Conservation (phyloP, 331 rosid species). For the Prunus yedoensis region DNA sequence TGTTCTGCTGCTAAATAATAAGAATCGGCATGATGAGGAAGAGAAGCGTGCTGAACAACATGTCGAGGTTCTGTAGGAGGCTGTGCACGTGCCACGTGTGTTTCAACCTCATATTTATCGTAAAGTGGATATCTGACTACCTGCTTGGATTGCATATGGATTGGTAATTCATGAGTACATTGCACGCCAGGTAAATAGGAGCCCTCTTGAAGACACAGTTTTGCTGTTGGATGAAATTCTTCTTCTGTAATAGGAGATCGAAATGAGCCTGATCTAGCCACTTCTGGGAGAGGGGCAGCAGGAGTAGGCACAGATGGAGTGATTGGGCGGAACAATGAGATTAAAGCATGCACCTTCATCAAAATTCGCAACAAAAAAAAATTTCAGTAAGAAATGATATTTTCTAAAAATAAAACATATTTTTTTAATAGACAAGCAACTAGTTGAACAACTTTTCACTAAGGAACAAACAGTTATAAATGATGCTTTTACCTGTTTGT, state of each 20-base stretch:
- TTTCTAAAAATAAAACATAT: background rate
- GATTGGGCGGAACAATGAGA: constrained; percentile 41
- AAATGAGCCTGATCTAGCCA: constrained; percentile 18
- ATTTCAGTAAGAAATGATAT: background rate
- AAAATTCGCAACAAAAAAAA: constrained; percentile 1
- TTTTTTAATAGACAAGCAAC: background rate
- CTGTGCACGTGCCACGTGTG: too few species aligned
- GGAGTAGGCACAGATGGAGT: constrained; percentile 16
- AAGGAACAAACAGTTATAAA: background rate
- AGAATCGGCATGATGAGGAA: background rate
- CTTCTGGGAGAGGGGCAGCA: constrained; percentile 13
- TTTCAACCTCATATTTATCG: too few species aligned
- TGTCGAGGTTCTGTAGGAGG: constrained; percentile 18
- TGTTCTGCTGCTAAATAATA: constrained; percentile 23
- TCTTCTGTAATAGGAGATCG: constrained; percentile 20
- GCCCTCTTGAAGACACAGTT: constrained; percentile 8
- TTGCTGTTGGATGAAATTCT: constrained; percentile 17
- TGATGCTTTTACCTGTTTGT: constrained; percentile 24
- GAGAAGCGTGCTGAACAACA: constrained; percentile 18
- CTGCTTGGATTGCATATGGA: too few species aligned
- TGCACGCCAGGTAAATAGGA: too few species aligned
- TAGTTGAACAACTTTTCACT: background rate
- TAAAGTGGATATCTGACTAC: too few species aligned
- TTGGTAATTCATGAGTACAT: too few species aligned
- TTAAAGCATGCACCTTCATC: constrained; percentile 35